Evolutionary conservation across 495 filamentous ascomycete genomes (phyloP), one percentile per base, ranked within the genome.

Genomic region (Aspergillus egyptiacus): DNA sequence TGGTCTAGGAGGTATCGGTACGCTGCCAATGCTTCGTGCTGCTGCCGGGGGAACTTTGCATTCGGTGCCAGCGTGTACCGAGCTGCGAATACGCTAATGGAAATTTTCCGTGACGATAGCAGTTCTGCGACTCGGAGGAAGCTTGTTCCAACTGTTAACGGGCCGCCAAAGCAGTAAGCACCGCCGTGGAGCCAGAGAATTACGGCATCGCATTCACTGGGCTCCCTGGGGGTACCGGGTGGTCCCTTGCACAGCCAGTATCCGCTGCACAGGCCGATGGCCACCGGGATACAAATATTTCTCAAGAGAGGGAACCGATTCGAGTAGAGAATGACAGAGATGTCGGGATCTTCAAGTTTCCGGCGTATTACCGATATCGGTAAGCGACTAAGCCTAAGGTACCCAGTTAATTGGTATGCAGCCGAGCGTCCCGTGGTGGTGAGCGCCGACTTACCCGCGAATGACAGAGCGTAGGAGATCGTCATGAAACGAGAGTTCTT

Each of bases 221-320:
- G 14, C 13, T 7, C 1, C 9, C n/a, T 14, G 2, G 40, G 14
- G 1, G 3, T 10, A 5, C 25, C 24, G 13, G 40, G 40, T 4
- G 40, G 38, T 8, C 38, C 38, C 27, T 40, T 31, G 40, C 40
- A 32, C 25, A 43, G 30, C 40, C 40, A 43, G 10, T 30, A 31
- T 22, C 40, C 40, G 3, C 9, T 43, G 27, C 24, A 43, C n/a
- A 17, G 1, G 4, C 6, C 27, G 15, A 11, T 13, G 15, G 5
- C 11, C n/a, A 43, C 40, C 3, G 3, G 25, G 4, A 20, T 19
- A 4, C 25, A 31, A 2, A 43, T 14, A 17, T 43, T 18, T 17
- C 6, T 31, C 13, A n/a, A 31, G 9, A 6, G n/a, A 0, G 7
- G 0, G 25, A 43, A 43, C 5, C 40, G 40, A 8, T 31, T 30